phyloP scores from a whole-genome alignment of 345 rosid species.

The Eucalyptus paniculata region DNA sequence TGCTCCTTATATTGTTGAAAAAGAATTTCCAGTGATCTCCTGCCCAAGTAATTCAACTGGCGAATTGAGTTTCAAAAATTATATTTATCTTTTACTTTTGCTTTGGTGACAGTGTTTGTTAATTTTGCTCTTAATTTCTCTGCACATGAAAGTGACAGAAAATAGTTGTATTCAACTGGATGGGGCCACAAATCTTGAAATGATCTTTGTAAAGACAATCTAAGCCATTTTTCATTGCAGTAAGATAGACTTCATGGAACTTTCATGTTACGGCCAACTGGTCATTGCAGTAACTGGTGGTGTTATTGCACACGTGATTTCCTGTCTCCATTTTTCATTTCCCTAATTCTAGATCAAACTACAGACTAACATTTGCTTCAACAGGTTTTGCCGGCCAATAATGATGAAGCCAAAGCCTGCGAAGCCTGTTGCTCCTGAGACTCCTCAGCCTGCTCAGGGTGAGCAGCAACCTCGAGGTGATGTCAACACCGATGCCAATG shows the following conservation, averaged over 20 bases:
- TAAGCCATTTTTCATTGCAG: background rate
- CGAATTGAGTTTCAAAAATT: background rate
- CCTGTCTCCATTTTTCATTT: background rate
- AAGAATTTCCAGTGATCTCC: background rate
- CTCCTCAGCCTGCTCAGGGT: slow-evolving; percentile 41
- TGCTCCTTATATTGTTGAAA: background rate
- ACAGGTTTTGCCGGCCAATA: slow-evolving; percentile 77
- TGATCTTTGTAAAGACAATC: background rate
- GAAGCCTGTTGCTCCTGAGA: slow-evolving; percentile 54
- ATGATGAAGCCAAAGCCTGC: slow-evolving; percentile 85
- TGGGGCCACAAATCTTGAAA: background rate
- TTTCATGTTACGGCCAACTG: background rate
- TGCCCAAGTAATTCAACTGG: background rate
- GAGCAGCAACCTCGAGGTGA: slow-evolving; percentile 22
- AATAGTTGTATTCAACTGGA: background rate
- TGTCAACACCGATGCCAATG: slow-evolving; percentile 5
- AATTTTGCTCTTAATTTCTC: background rate
- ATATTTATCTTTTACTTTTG: background rate
- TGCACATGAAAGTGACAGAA: background rate
- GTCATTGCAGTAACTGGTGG: background rate
- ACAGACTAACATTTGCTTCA: background rate
- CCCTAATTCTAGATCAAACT: background rate
- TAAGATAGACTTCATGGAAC: background rate
- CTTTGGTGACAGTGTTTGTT: background rate
- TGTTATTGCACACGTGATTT: background rate